Evolutionary conservation across 1,139 yeast species (phyloP), one percentile per base, ranked within the genome.

Genomic region (Blastobotrys illinoisensis): DNA sequence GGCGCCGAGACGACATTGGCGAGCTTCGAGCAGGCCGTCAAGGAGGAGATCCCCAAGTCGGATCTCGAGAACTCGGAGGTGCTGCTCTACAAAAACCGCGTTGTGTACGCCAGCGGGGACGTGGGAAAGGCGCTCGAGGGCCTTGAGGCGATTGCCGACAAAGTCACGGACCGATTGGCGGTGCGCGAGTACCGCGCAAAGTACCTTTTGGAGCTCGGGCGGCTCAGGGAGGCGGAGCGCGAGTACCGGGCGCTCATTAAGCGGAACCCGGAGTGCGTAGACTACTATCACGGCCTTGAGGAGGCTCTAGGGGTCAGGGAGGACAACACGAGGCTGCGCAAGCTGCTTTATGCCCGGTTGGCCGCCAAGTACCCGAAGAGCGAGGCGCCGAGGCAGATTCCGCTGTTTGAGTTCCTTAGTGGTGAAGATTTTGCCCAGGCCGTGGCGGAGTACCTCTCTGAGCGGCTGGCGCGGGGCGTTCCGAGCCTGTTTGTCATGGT

Each of bases 401-500:
- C 97, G 18, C 77, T 93, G 65, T 32, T 32, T 32, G 79, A 87
- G 7, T 88, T 88, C 62, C 73, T 88, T 50, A 74, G 81, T 1
- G 86, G 88, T 9, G 77, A 79, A 9, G 67, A 60, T 47, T 60
- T 86, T 83, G 66, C 74, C 69, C 52, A 58, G 59, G 54, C 80
- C 73, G 65, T 82, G 76, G 44, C 66, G 64, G 51, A 68, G 1
- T 93, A 90, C 66, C 71, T 91, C 49, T 61, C 78, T 11, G 71
- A 76, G 2, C 88, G 85, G 66, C 78, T 95, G 64, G 73, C 79
- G 58, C 79, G 89, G 58, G 96, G 96, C 44, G 95, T 90, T 32
- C 99, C 99, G 3, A 88, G 97, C 0, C 80, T 95, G 5, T 93
- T 91, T 72, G 86, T 86, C 50, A 86, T 88, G 64, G 81, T 93